Evolutionary conservation across 768 basidiomycete species (phyloP), one percentile per base, ranked within the genome.

Genomic region (Sporobolomyces phaffii): DNA sequence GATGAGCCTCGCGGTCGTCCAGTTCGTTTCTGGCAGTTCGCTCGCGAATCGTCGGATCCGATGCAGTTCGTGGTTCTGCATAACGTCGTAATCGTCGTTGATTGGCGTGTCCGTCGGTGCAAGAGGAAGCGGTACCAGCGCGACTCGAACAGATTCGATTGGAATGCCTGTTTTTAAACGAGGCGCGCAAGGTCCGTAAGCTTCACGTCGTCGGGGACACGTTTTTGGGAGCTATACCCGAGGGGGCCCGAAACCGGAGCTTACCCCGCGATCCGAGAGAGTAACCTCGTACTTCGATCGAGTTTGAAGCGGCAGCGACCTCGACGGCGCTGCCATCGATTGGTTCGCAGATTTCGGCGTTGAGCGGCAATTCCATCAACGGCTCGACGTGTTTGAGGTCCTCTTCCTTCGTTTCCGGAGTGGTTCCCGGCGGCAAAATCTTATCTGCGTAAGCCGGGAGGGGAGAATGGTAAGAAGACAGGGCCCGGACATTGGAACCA

Each of bases 291-390:
- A 69, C 62, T 1, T 10, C 6, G 2, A 69, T 22, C 0, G 34
- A 13, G 2, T 33, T n/a, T 20, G 8, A 10, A 14, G 14, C 11
- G 1, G 11, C 18, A 22, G 14, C 22, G 7, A 43, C 1, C 14
- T 34, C 22, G 45, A 57, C 17, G 8, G 36, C 18, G 0, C 17
- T 40, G 0, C 40, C 62, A 3, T 64, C 52, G 13, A 24, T 8
- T 0, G 68, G 68, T 15, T 41, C 38, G 49, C 68, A 69, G 28
- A 69, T 69, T 33, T 54, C 68, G 17, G 34, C 26, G 43, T 64
- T 64, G 6, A 69, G 59, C 18, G 62, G 59, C 33, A 57, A 51
- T 28, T 64, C 62, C 68, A 61, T 60, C 45, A 69, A 24, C 8
- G 68, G 38, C 1, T 48, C 47, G 14, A 54, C 41, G 13, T 61